Percentiles rank a stretch among this genome's conserved stretches.
phyloP scores from a whole-genome alignment of 192 early-diverging fungal genomes.

The Dissophora globulifera region DNA sequence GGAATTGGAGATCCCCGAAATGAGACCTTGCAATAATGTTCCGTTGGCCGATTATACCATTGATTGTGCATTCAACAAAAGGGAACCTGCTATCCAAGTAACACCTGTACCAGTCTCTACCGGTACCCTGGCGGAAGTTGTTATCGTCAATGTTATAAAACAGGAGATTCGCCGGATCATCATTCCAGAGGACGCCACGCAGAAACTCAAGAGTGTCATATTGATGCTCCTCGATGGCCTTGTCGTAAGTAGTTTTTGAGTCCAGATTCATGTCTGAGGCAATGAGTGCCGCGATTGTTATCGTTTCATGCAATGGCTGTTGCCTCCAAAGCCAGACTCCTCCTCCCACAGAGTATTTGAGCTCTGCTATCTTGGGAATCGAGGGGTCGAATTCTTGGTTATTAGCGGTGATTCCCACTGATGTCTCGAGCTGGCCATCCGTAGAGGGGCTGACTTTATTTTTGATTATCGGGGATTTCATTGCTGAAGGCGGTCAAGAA shows the following conservation, averaged over 20 bases:
- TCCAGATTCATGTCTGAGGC: not conserved
- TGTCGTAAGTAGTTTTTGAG: not conserved
- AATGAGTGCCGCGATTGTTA: conserved; percentile 4
- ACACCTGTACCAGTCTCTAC: not conserved
- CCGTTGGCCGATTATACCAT: not conserved
- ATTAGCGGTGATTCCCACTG: not conserved
- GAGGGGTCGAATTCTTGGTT: not conserved
- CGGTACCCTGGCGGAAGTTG: not conserved
- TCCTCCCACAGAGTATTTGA: not conserved
- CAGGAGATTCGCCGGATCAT: not conserved
- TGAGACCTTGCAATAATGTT: not conserved
- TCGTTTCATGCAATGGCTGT: conserved; percentile 1
- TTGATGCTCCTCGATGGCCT: conserved; percentile 1
- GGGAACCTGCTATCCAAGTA: not conserved
- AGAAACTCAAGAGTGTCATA: not conserved
- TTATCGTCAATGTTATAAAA: conserved; percentile 3
- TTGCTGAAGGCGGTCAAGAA: conserved; percentile 1
- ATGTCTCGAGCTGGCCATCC: not conserved
- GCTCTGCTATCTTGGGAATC: not conserved
- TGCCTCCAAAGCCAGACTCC: not conserved
- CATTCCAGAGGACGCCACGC: conserved; percentile 4
- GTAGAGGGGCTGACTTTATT: not conserved
- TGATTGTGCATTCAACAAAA: not conserved
- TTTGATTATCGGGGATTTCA: not conserved
- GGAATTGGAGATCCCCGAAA: conserved; percentile 2